A percentile compares a stretch with the other conserved stretches of the same genome.
Evolutionary conservation across 2,329 filamentous ascomycete genomes (phyloP).

Genomic region (Pyrenophora teres): DNA sequence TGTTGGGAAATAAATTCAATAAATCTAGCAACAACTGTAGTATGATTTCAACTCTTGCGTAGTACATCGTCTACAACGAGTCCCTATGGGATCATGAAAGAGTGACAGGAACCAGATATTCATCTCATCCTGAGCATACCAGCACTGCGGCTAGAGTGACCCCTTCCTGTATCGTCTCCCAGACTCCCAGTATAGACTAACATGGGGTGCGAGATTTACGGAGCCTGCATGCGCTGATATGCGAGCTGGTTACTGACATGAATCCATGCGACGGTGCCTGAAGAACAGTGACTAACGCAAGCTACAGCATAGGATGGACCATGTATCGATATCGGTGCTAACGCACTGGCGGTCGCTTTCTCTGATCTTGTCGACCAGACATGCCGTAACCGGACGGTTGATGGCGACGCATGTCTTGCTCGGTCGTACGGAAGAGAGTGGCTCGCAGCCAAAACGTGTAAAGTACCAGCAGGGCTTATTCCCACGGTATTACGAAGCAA

Average conservation of each 20-base stretch:
- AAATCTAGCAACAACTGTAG: slow-evolving; percentile 4
- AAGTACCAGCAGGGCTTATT: slow-evolving; percentile 1
- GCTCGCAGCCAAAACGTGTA: slow-evolving; percentile 17
- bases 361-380: slow-evolving; percentile 4
- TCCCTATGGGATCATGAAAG: background rate
- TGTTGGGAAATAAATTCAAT: background rate
- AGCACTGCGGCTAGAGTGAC: background rate
- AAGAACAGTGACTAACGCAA: background rate
- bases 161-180: background rate
- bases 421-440: slow-evolving; percentile 9
- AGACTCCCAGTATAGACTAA: background rate
- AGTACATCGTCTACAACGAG: background rate
- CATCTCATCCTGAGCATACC: background rate
- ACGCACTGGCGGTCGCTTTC: slow-evolving; percentile 12
- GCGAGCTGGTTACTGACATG: background rate
- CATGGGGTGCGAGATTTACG: background rate
- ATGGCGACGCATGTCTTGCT: slow-evolving; percentile 7
- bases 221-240: background rate
- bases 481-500: slow-evolving; percentile 2
- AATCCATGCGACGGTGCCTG: background rate
- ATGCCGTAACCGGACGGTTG: background rate
- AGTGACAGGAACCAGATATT: slow-evolving; percentile 7
- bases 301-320: slow-evolving; percentile 7
- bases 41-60: slow-evolving; percentile 8
- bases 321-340: slow-evolving; percentile 15